Base-by-base conservation (phyloP, 805 yeast genomes). In the Lachancea lanzarotensis region DNA sequence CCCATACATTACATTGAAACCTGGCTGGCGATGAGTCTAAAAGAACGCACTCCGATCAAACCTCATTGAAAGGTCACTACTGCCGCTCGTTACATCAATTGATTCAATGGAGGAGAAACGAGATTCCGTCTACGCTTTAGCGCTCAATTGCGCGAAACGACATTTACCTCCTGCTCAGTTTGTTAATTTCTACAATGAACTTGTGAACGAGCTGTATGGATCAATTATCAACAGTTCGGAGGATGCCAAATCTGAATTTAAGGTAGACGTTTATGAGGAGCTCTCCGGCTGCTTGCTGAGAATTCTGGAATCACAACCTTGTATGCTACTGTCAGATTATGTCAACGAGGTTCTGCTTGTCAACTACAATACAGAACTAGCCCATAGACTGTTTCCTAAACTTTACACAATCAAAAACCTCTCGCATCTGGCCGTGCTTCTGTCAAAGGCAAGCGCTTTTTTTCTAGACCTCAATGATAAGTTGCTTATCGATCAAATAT, bases 121-220 rank as follows among this genome's bases (percentile, higher is more conserved):
- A 20, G 58, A 59, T n/a, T 46, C 57, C 10, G 48, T 62, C 2
- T 53, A 45, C 33, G 53, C 48, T 30, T 45, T 63, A 34, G 57
- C 57, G 2, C 35, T 52, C 25, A 61, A 57, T 30, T 63, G 65
- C 51, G 55, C 61, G 2, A 54, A 54, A 10, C 52, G 59, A 34
- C 59, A 56, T 13, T 48, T 62, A 12, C 45, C 59, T 15, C 45
- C 66, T 1, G 42, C 47, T 13, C 65, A 60, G 22, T 63, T 62
- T 43, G 46, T 59, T 3, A 60, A 55, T 32, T 50, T 63, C 20
- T 63, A 59, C 48, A 61, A 61, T 36, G 68, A 63, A 42, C 55
- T 62, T 37, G 60, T 56, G 40, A 63, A 59, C 47, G 66, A 61
- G 43, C 53, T 56, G 38, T 52, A 56, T 41, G 48, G 43, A 4